Base-by-base conservation (phyloP, 2,329 filamentous ascomycete species). In the Gnomoniopsis smithogilvyi region DNA sequence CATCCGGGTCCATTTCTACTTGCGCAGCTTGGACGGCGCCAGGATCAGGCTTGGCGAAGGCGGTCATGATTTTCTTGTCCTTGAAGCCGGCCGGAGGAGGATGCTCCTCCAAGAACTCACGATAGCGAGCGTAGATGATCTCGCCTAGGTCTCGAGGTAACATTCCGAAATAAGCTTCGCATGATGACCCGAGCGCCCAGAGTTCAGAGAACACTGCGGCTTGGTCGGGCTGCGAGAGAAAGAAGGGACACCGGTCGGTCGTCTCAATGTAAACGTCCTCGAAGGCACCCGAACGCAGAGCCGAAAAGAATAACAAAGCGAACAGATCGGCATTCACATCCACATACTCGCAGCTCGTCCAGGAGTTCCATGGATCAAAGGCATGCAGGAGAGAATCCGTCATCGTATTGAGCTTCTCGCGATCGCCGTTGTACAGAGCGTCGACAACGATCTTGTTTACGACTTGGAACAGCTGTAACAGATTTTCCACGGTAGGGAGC, bases 221-320 rank as follows among this genome's bases (percentile, higher is more conserved):
- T 67, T 88, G 85, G 58, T 87, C 85, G 1, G 83, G 75, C 58
- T 85, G 84, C 21, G 80, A 76, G 56, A 85, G 82, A 68, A 85
- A 85, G 11, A 86, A 72, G 0, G 83, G 84, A 64, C 85, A 86
- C 8, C 83, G 76, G 65, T 87, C 84, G 0, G 81, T 84, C 1
- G 85, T 81, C 67, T 87, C 84, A 14, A 83, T 73, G 65, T 86
- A 87, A 0, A 87, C 81, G 60, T 88, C 84, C 60, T 87, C 83
- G 47, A 87, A 80, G 0, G 80, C 84, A 6, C 77, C 73, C 64
- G 80, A 82, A 24, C 83, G 75, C 30, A 83, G 75, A 0, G 81
- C 78, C 59, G 80, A 84, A 66, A 87, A 86, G 55, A 85, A 75
- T 1, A 81, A 76, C 38, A 87, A 75, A 0, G 79, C 77, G 54